Evolutionary conservation across 208 protist species (phyloP).

Genomic region (Wallacemonas sp.): DNA sequence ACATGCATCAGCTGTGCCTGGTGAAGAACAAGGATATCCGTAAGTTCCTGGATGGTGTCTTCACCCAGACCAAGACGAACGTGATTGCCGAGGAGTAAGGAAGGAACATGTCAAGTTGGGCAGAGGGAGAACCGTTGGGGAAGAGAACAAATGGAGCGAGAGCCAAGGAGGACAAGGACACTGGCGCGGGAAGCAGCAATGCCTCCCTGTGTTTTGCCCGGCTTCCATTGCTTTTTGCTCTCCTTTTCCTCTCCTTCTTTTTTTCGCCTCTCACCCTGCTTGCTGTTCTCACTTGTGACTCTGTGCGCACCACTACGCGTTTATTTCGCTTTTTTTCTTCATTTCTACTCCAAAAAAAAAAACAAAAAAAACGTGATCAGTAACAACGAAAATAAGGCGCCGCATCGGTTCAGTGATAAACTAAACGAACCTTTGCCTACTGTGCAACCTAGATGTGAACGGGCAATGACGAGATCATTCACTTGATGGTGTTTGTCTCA

Average conservation of each 20-base stretch:
- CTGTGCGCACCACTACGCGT: neutral
- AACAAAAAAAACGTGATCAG: neutral
- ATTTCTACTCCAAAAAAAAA: conserved; percentile 5
- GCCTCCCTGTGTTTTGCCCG: neutral
- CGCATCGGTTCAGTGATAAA: too few species aligned
- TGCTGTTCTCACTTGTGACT: too few species aligned
- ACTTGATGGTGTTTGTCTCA: too few species aligned
- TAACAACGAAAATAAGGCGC: neutral
- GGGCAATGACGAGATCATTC: too few species aligned
- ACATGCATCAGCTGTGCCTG: conserved; percentile 95
- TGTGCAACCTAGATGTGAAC: too few species aligned
- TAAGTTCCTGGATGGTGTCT: conserved; percentile 99
- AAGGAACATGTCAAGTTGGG: too few species aligned
- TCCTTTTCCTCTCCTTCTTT: too few species aligned
- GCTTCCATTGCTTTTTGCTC: neutral
- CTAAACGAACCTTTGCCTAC: too few species aligned
- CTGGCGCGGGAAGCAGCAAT: too few species aligned
- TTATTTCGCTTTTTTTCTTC: conserved; percentile 6
- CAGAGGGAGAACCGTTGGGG: neutral
- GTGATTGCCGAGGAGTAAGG: conserved; percentile 69
- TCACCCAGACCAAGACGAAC: conserved; percentile 96
- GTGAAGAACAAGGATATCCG: conserved; percentile 99
- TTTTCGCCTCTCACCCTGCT: too few species aligned
- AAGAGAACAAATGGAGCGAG: too few species aligned
- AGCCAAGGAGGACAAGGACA: too few species aligned